Evolutionary conservation across 1,284 basidiomycete genomes (phyloP).

Genomic region (Coriolopsis trogii): DNA sequence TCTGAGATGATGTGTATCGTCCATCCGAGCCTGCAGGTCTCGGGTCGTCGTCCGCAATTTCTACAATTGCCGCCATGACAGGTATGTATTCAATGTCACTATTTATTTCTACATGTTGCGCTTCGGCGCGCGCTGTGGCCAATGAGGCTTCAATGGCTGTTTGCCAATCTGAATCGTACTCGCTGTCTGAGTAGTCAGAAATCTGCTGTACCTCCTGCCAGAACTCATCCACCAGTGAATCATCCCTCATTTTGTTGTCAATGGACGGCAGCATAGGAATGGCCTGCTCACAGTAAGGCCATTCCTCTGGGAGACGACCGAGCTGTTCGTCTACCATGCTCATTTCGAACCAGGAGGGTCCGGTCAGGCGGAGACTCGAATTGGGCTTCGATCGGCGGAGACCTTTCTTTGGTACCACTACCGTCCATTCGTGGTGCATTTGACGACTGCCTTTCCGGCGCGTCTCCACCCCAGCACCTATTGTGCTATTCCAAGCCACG

Average conservation of each 20-base stretch:
- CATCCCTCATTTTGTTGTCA: not conserved
- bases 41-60: not conserved
- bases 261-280: not conserved
- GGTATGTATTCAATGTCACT: not conserved
- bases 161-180: no score
- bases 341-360: not conserved
- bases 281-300: not conserved
- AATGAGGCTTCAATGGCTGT: no score
- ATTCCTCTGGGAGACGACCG: not conserved
- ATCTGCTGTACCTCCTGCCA: no score
- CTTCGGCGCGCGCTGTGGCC: no score
- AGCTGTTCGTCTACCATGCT: not conserved
- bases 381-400: not conserved
- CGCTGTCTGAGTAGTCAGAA: no score
- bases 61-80: not conserved
- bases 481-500: no score
- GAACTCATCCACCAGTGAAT: no score
- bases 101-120: not conserved
- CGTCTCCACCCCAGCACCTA: no score
- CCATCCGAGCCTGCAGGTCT: not conserved
- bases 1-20: not conserved
- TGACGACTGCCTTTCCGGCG: no score
- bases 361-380: not conserved
- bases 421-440: no score
- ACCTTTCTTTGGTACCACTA: no score